A percentile compares a stretch with the other conserved stretches of the same genome.
Evolutionary conservation across 805 yeast genomes (phyloP).

Genomic region (Kuraishia capsulata): DNA sequence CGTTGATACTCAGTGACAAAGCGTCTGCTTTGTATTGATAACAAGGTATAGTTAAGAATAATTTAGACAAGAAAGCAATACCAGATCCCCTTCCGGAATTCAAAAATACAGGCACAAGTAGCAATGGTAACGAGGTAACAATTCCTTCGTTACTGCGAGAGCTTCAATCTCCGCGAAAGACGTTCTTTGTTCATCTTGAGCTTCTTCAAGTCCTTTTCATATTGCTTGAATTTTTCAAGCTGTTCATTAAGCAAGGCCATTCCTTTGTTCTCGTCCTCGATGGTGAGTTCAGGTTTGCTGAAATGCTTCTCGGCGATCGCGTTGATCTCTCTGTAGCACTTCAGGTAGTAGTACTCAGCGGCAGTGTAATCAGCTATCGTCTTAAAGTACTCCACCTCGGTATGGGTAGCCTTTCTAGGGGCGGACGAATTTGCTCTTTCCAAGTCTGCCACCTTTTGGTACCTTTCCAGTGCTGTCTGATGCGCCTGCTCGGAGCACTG

Average conservation of each 20-base stretch:
- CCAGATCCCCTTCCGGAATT: no score
- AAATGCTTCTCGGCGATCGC: conserved; percentile 16
- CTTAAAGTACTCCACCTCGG: conserved; percentile 14
- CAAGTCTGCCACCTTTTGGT: conserved; percentile 7
- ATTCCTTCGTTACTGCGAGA: not conserved
- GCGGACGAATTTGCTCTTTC: not conserved
- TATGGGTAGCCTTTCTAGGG: conserved; percentile 6
- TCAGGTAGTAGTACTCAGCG: conserved; percentile 17
- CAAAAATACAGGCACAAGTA: no score
- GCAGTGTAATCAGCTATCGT: conserved; percentile 15
- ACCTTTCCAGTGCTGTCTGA: conserved; percentile 9
- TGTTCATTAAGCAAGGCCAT: conserved; percentile 4
- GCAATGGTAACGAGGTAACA: no score
- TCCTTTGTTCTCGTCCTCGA: conserved; percentile 9
- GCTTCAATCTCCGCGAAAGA: not conserved
- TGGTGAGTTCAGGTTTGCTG: conserved; percentile 8
- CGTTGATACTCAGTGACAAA: no score
- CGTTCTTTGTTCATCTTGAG: not conserved
- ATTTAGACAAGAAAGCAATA: no score
- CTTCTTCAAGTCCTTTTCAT: conserved; percentile 5
- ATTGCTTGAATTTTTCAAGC: conserved; percentile 4
- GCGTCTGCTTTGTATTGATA: no score
- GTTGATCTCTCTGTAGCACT: conserved; percentile 15
- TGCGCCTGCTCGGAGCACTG: conserved; percentile 10
- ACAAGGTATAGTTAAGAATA: no score